Base-by-base conservation (phyloP, 495 filamentous ascomycete species). In the Evernia prunastri region DNA sequence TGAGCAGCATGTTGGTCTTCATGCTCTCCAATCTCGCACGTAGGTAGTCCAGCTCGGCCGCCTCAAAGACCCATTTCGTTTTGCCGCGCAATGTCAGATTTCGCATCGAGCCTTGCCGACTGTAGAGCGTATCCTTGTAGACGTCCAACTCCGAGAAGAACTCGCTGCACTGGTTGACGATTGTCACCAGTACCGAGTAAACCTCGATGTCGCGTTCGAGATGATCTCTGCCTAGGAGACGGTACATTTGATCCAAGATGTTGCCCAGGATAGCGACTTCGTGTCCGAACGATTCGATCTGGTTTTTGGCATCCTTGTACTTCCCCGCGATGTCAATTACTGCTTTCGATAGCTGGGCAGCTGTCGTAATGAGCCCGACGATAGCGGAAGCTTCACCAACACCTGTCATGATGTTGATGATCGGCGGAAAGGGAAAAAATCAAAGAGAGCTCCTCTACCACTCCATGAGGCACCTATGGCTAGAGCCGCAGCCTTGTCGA, bases 271-370 rank as follows among this genome's bases (percentile, higher is more conserved):
- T 17, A 62, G 37, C 11, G 23, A 62, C 45, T 39, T 62, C 60
- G 20, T 5, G 25, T 53, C 60, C 43, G 9, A 62, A 62, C 37
- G 45, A 36, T 36, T 62, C 45, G 3, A 62, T 62, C n/a, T 62
- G 45, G n/a, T 54, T 56, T 10, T 43, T 56, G n/a, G 60, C 60
- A 54, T 54, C 43, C 36, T 62, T 62, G 60, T 62, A 62, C 35
- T 54, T 54, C 42, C 45, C 35, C 27, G 60, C 60, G 37, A 62
- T 62, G 27, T 51, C 43, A 54, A 54, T 23, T 6, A 62, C 49
- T n/a, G 60, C 60, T 12, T 62, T 62, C 20, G 60, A 62, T 25
- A 53, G 29, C 25, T 33, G 20, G 60, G 60, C 60, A 33, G 60
- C 60, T 29, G 43, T 62, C 23, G 15, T 25, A 31, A 62, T 37